Base-by-base conservation (phyloP, 371 early-diverging fungal species). In the Mucor lusitanicus region DNA sequence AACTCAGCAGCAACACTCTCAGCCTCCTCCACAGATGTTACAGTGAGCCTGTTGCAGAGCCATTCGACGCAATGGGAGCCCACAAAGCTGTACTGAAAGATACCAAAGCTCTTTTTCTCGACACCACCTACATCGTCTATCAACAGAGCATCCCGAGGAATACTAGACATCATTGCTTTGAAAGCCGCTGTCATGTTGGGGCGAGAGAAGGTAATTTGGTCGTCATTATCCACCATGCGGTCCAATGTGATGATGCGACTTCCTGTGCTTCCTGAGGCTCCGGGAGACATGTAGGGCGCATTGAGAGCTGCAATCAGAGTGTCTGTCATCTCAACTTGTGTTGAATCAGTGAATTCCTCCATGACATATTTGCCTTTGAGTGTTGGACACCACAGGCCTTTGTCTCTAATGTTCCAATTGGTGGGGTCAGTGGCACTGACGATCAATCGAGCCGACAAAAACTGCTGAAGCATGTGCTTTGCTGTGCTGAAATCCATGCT, bases 21-120 rank as follows among this genome's bases (percentile, higher is more conserved):
- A 0, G 89, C 87, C 63, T 92, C 92, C 39, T 87, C 85, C 23
- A 76, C 75, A 28, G 81, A 81, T 40, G 85, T 80, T 35, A 87
- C 85, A 0, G 89, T 83, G 4, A 89, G 79, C 58, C 87, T 79
- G 32, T 85, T 85, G 48, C 82, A 68, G 15, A 92, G 68, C 90
- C 90, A 91, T 35, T 87, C 90, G 33, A 77, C 55, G 21, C 77
- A 77, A 39, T 79, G 79, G 3, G 53, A 59, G 6, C 79, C 82
- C 35, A 74, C 65, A 65, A 79, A 79, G 0, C 76, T 77, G 44
- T 78, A 61, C 32, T 74, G 59, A 32, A 72, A 79, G 5, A 59
- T 56, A 0, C 39, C 28, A 3, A 68, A 35, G 0, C 61, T 27
- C 15, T 62, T 69, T 25, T 82, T 83, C 0, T 71, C 64, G 8